phyloP scores from a whole-genome alignment of 2,329 filamentous ascomycete genomes.

The Colletotrichum cuscutae region DNA sequence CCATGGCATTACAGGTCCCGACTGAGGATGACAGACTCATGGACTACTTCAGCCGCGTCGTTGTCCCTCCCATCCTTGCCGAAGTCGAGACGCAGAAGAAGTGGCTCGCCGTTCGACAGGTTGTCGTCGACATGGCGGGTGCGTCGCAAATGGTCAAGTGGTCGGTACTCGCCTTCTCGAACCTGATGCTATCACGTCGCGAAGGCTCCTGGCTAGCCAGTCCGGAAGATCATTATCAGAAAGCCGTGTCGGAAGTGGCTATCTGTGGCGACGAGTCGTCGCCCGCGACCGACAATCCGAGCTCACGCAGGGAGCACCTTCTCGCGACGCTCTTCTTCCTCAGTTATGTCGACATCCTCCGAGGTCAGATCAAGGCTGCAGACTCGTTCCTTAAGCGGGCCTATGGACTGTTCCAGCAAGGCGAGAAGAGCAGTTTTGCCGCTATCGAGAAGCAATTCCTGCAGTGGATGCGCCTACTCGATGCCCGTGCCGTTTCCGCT shows the following conservation, averaged over 20 bases:
- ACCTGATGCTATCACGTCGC: conserved; percentile 51
- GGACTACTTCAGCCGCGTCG: conserved; percentile 59
- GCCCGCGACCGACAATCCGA: conserved; percentile 38
- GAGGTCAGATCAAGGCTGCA: conserved; percentile 54
- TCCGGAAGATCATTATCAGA: conserved; percentile 50
- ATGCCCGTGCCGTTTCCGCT: conserved; percentile 65
- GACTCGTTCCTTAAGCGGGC: conserved; percentile 61
- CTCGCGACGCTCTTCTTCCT: conserved; percentile 64
- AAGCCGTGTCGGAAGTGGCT: conserved; percentile 47
- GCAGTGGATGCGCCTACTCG: conserved; percentile 65
- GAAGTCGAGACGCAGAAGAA: conserved; percentile 63
- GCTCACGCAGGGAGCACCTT: conserved; percentile 50
- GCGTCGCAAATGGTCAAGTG: conserved; percentile 57
- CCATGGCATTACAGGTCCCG: background rate
- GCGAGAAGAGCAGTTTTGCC: conserved; percentile 48
- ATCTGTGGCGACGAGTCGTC: conserved; percentile 11
- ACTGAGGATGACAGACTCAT: conserved; percentile 44
- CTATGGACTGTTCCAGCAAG: conserved; percentile 56
- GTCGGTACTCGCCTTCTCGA: conserved; percentile 63
- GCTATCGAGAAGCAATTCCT: conserved; percentile 58
- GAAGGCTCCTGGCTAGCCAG: conserved; percentile 44
- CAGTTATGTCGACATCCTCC: conserved; percentile 62
- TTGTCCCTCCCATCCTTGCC: conserved; percentile 62
- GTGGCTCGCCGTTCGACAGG: conserved; percentile 60
- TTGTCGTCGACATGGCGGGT: conserved; percentile 57